Base-by-base conservation (phyloP, 2,329 filamentous ascomycete genomes). In the Nothomitra cinnamomea region DNA sequence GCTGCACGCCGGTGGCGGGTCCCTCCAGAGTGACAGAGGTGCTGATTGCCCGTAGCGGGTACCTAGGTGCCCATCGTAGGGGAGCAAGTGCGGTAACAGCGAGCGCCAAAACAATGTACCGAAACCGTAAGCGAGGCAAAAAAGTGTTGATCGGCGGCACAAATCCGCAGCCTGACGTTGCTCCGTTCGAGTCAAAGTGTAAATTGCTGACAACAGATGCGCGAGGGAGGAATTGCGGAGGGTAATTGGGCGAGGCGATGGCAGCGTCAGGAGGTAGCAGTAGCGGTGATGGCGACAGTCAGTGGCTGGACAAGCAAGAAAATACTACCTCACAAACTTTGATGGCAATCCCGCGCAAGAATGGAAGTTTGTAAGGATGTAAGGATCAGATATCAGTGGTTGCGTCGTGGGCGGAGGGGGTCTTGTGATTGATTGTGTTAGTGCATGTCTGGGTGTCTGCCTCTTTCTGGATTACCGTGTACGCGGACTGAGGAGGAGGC, bases 351-450 rank as follows among this genome's bases (percentile, higher is more conserved):
- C 28, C 28, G 28, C 28, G 28, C 28, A 32, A 32, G 28, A 32
- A 32, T 4, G 28, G 28, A 32, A 32, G 28, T 32, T 32, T 4
- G 28, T 32, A 32, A 32, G 28, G 28, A 32, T 32, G 28, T 32
- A 32, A 32, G 28, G 28, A 32, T 32, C 28, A 10, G 28, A 32
- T 32, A 25, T 12, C 12, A 21, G 21, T 25, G 12, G 43, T 48
- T 5, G 43, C 15, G 43, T 48, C 4, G 43, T 48, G 43, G 43
- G 43, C 15, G 28, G 43, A 25, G 21, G 43, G 41, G 43, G 43
- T 48, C 43, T 48, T 48, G 43, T 48, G 43, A 45, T 45, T 45
- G 42, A 48, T n/a, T n/a, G 28, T 48, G 22, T 21, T 48, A 48
- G 43, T 48, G 43, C 43, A 48, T 48, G 38, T 41, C 38, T 41